Base-by-base conservation (phyloP, 176 grass and related monocot species). In the Urochloa ruziziensis region DNA sequence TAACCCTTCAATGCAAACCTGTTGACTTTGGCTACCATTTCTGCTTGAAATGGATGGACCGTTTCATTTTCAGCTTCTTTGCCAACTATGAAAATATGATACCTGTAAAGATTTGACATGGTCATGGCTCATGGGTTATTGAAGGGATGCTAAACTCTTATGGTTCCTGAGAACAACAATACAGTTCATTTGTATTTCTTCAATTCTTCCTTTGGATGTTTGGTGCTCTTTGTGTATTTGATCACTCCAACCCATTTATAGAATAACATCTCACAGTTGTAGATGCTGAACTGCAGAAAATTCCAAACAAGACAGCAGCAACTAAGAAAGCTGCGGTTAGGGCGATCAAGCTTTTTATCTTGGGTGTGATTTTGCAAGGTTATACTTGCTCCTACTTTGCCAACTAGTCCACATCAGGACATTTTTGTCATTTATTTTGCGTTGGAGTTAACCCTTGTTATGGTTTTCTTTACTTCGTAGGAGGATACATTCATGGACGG, bases 321-420 rank as follows among this genome's bases (percentile, higher is more conserved):
- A 83, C 91, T 65, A 95, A 93, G 78, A 98, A 98, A 85, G 91
- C 88, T 86, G 72, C 83, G 36, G 40, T 74, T 36, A 93, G 96
- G 91, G 89, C 93, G 71, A 67, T 85, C 80, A 94, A 98, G 81
- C 96, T 98, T 44, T 92, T 98, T 67, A 53, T 95, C 70, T 75
- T 98, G 87, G 96, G 96, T 36, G 58, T 95, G 53, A 78, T 95
- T 79, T 89, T 95, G 87, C 93, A 98, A 95, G 96, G 96, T 95
- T 89, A 77, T 75, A 42, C 69, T 89, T 88, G 59, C 36, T 27
- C 18, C 46, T 82, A 42, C 59, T 80, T 82, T 58, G 34, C n/a
- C 62, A 76, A 66, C 6, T 78, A 57, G 10, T 15, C 25, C 27
- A 39, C 58, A 44, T 88, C 14, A 73, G 40, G 48, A 46, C 36